Evolutionary conservation across 2,329 filamentous ascomycete species (phyloP).

Genomic region (Claviceps pusilla): DNA sequence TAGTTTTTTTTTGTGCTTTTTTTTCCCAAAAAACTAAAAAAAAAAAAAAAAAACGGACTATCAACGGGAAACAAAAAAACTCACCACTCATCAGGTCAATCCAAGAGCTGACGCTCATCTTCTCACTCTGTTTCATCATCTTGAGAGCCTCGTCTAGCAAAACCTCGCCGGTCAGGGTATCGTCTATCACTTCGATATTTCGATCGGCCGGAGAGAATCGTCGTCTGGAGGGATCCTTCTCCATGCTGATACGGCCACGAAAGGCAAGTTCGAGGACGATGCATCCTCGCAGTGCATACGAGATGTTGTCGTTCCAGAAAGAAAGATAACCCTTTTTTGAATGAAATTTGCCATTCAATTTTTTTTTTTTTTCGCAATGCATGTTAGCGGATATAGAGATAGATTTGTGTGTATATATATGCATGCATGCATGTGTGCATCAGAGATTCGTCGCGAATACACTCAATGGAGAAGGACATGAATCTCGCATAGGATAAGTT

Average conservation of each 20-base stretch:
- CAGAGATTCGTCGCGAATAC: background rate
- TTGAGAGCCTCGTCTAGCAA: constrained; percentile 94
- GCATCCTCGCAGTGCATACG: constrained; percentile 90
- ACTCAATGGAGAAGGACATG: background rate
- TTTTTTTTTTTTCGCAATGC: constrained; percentile 1
- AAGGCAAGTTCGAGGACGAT: constrained; percentile 97
- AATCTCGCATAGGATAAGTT: background rate
- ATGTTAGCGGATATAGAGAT: constrained; percentile 2
- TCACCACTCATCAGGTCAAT: constrained; percentile 97
- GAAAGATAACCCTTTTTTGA: constrained; percentile 72
- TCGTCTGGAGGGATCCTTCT: constrained; percentile 83
- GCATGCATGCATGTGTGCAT: background rate
- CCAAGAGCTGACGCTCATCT: constrained; percentile 99
- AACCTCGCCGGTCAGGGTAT: constrained; percentile 90
- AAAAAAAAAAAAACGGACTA: background rate
- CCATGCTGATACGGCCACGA: constrained; percentile 92
- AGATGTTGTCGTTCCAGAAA: constrained; percentile 99
- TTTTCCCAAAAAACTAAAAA: too few relatives aligned
- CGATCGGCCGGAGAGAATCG: constrained; percentile 87
- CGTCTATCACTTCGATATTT: constrained; percentile 92
- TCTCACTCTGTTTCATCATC: constrained; percentile 99
- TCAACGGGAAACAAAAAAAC: constrained; percentile 10
- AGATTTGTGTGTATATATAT: background rate
- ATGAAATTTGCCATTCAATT: background rate
- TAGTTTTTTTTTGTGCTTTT: background rate